These are phyloP conservation scores for Blastobotrys proliferans DNA, from an alignment of 1,139 yeast species.

Conservation along the genomic window DNA sequence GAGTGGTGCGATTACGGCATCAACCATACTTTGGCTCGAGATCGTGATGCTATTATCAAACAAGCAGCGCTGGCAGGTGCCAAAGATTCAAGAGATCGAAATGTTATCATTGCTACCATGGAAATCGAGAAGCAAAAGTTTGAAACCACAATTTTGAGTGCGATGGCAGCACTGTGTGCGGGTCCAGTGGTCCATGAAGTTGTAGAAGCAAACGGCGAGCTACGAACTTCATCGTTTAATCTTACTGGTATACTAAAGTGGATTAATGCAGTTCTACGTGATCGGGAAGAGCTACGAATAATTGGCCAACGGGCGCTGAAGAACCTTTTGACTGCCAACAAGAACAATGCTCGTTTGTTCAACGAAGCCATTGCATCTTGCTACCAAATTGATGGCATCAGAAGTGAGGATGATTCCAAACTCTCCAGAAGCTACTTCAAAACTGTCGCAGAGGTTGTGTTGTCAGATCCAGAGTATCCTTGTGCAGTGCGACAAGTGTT, in stretches of 20 bases:
- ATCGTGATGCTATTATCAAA: constrained; percentile 62
- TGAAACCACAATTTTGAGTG: constrained; percentile 67
- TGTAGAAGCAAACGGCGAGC: constrained; percentile 3
- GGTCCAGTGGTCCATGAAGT: constrained; percentile 29
- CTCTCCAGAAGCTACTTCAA: constrained; percentile 63
- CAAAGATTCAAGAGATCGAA: constrained; percentile 35
- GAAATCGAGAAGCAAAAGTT: constrained; percentile 76
- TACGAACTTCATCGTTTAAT: constrained; percentile 55
- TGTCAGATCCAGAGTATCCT: constrained; percentile 41
- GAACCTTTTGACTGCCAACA: constrained; percentile 60
- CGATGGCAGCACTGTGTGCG: constrained; percentile 79
- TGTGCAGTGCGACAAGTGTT: constrained; percentile 53
- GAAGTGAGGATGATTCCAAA: constrained; percentile 37
- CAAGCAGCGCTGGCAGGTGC: constrained; percentile 25
- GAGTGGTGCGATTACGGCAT: constrained; percentile 96
- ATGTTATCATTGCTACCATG: constrained; percentile 61
- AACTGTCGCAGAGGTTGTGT: constrained; percentile 61
- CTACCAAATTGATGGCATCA: constrained; percentile 43
- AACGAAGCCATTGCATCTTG: constrained; percentile 66
- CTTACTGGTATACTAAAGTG: constrained; percentile 65
- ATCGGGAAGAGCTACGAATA: constrained; percentile 54
- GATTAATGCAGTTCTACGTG: constrained; percentile 66
- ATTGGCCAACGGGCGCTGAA: constrained; percentile 71
- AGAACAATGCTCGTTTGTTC: constrained; percentile 52
- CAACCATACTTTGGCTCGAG: constrained; percentile 53